Base-by-base conservation (phyloP, 139 green algal species). In the Chlorella ohadii region DNA sequence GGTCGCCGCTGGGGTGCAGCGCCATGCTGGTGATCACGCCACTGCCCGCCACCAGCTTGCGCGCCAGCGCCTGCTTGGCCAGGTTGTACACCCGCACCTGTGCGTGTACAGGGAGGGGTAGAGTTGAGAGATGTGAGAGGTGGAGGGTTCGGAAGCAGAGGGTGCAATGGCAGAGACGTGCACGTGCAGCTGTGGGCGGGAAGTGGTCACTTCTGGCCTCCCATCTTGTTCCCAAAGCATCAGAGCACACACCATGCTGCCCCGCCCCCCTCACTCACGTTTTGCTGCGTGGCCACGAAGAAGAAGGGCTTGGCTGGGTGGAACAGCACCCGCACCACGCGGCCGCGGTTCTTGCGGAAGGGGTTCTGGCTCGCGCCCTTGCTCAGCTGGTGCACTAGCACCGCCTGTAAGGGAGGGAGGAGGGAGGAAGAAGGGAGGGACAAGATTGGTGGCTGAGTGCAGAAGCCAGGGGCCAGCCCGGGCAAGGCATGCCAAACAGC, bases 331-430 rank as follows among this genome's bases (percentile, higher is more conserved):
- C 84, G 76, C 64, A 88, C 73, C 64, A 99, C 94, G 17, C 91
- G 88, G 22, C 97, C 97, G 25, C 91, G 79, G 89, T 96, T 98
- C 89, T 98, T 98, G 57, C 91, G 89, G 91, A 99, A 99, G 3
- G 97, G 97, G 85, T 96, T 98, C 84, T 99, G 97, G 0, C 88
- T 95, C 11, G 83, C 78, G 31, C 90, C 82, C 70, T 91, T 91
- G 25, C 90, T 95, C 57, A 99, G 94, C 91, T 99, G 97, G 90
- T 99, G 97, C 71, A 99, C 94, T 59, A 99, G 78, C 71, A 99
- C 96, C 1, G 94, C 90, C 91, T 96, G 91, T 70, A 73, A 44
- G 31, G 51, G 64, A 1, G 28, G 6, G 23, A 25, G 19, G n/a
- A 71, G 33, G 33, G 66, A 66, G 23, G 59, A n/a, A n/a, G 59